A percentile compares a stretch with the other conserved stretches of the same genome.
These are phyloP conservation scores for Umbelopsis sp. DNA, from an alignment of 371 early-diverging fungal species.

Conservation along the genomic window DNA sequence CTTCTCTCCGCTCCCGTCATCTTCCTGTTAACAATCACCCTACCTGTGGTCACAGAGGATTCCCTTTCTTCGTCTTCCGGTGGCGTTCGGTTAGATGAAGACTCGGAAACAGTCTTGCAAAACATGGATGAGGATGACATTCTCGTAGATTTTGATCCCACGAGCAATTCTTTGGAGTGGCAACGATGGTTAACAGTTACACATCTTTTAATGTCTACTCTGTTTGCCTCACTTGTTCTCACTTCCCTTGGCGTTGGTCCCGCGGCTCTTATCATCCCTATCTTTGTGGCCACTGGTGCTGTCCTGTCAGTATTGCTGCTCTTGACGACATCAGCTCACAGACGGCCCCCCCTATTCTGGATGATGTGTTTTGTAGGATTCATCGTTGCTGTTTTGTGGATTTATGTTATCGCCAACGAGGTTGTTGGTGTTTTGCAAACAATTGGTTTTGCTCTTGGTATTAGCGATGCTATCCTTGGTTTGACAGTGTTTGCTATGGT, in stretches of 20 bases:
- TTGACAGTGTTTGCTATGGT: conserved; percentile 84
- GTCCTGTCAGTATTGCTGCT: conserved; percentile 27
- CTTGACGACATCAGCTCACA: conserved; percentile 33
- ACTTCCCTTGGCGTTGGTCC: conserved; percentile 28
- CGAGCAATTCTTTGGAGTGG: conserved; percentile 31
- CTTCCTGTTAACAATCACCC: conserved; percentile 53
- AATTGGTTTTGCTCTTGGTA: conserved; percentile 73
- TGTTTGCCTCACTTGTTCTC: conserved; percentile 40
- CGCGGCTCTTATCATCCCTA: conserved; percentile 31
- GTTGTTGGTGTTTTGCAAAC: conserved; percentile 81
- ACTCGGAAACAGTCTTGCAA: conserved; percentile 33
- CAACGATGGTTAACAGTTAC: conserved; percentile 51
- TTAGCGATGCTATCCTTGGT: conserved; percentile 82
- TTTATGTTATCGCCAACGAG: conserved; percentile 82
- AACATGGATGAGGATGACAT: conserved; percentile 30
- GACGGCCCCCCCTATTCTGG: conserved; percentile 43
- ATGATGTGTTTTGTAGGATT: conserved; percentile 74
- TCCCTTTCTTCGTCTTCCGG: conserved; percentile 21
- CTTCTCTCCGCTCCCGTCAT: conserved; percentile 58
- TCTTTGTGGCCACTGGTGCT: conserved; percentile 30
- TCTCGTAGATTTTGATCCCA: conserved; percentile 22
- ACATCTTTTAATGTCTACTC: conserved; percentile 44
- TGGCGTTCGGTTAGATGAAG: conserved; percentile 31
- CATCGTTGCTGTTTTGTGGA: conserved; percentile 74
- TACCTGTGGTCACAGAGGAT: conserved; percentile 61